These are phyloP conservation scores for Fusarium concolor DNA, from an alignment of 2,329 filamentous ascomycete genomes.

Conservation along the genomic window DNA sequence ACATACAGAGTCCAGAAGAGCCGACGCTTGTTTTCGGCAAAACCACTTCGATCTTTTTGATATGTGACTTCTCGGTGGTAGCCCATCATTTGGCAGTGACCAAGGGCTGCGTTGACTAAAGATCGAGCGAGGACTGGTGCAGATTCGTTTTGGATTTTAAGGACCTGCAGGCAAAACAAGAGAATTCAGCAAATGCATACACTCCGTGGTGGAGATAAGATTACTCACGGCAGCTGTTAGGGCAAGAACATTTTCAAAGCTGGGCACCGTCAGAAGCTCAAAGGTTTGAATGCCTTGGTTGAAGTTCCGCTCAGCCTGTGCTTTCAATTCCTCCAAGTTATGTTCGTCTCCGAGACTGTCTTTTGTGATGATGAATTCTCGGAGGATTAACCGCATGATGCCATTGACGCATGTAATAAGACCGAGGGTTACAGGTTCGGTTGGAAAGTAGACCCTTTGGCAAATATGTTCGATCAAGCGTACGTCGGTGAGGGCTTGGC, in stretches of 20 bases:
- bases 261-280: slow-evolving; percentile 28
- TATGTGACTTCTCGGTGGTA: slow-evolving; percentile 35
- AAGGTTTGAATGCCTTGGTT: slow-evolving; percentile 31
- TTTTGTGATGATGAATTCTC: slow-evolving; percentile 24
- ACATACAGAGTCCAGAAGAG: slow-evolving; percentile 39
- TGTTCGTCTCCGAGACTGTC: slow-evolving; percentile 15
- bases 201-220: fast-evolving
- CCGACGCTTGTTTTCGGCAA: slow-evolving; percentile 17
- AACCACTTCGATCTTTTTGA: slow-evolving; percentile 18
- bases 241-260: slow-evolving; percentile 34
- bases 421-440: slow-evolving; percentile 26
- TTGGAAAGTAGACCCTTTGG: slow-evolving; percentile 37
- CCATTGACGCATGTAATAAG: slow-evolving; percentile 33
- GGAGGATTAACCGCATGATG: slow-evolving; percentile 14
- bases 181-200: fast-evolving
- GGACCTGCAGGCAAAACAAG: not conserved
- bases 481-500: slow-evolving; percentile 20
- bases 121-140: slow-evolving; percentile 26
- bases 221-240: slow-evolving; percentile 25
- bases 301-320: slow-evolving; percentile 28
- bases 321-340: slow-evolving; percentile 19
- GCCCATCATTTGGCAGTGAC: slow-evolving; percentile 38
- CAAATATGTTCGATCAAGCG: slow-evolving; percentile 28
- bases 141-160: slow-evolving; percentile 27
- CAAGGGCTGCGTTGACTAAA: slow-evolving; percentile 21